phyloP scores from a whole-genome alignment of 108 stramenopile genomes.

The Cyclotella baltica region DNA sequence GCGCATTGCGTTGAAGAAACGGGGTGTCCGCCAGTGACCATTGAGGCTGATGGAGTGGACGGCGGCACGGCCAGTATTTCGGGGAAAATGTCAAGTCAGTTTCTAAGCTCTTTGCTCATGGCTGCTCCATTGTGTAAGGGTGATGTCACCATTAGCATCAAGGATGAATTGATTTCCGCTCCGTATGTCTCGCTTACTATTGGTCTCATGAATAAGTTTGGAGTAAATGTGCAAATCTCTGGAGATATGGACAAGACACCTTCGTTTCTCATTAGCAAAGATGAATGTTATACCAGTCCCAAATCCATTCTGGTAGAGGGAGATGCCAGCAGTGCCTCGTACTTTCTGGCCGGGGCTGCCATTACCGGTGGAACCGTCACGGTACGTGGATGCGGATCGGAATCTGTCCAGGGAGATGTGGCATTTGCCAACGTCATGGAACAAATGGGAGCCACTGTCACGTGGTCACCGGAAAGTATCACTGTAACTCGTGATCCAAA shows the following conservation, averaged over 20 bases:
- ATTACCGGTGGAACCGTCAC: conserved; percentile 96
- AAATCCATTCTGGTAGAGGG: conserved; percentile 92
- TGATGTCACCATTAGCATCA: conserved; percentile 89
- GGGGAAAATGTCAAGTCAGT: conserved; percentile 98
- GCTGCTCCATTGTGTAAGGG: conserved; percentile 87
- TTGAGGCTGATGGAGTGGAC: conserved; percentile 70
- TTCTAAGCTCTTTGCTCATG: conserved; percentile 95
- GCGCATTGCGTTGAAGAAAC: conserved; percentile 86
- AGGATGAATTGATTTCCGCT: conserved; percentile 95
- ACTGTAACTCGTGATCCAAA: conserved; percentile 88
- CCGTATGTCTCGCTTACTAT: conserved; percentile 97
- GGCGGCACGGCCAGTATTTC: conserved; percentile 85
- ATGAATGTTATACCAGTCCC: conserved; percentile 77
- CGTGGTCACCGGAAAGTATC: conserved; percentile 91
- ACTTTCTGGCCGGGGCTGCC: conserved; percentile 97
- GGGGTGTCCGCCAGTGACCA: conserved; percentile 95
- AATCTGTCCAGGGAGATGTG: conserved; percentile 96
- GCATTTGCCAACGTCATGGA: conserved; percentile 96
- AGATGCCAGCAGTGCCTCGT: conserved; percentile 96
- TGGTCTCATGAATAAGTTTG: conserved; percentile 96
- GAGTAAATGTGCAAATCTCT: conserved; percentile 73
- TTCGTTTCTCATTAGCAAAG: conserved; percentile 67
- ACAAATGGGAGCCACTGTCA: conserved; percentile 94
- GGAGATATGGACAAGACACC: conserved; percentile 84
- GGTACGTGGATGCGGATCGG: conserved; percentile 91